Evolutionary conservation across 352 stramenopile genomes (phyloP), one percentile per base, ranked within the genome.

Genomic region (Saprolegnia parasitica): DNA sequence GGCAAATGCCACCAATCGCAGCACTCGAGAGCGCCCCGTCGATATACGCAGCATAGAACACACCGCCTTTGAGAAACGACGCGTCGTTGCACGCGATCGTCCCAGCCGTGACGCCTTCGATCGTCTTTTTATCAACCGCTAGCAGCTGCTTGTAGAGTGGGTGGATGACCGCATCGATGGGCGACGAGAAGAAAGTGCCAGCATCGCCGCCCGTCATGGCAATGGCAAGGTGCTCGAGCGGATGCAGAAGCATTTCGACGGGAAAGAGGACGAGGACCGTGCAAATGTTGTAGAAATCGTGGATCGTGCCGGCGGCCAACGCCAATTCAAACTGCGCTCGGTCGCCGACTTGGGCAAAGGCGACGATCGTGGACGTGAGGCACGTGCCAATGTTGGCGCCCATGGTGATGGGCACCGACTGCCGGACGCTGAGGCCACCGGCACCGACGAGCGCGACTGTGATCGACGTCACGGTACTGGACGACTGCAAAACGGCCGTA

Each of bases 321-420:
- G 79, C 82, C 23, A 79, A 76, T 71, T 91, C 78, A 71, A 93
- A 85, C 37, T 86, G 73, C 20, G 61, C 77, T n/a, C 74, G 74
- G 72, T 96, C 79, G 62, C 78, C 80, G 61, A 97, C 87, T 54
- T 96, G 88, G 32, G 83, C 89, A 70, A 96, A 91, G n/a, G 89
- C 83, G 40, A 97, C 88, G 73, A 97, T 96, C 47, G 89, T 96
- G 67, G 88, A 96, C 50, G 88, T 96, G 37, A 97, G 86, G 46
- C 85, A 89, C 3, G 86, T 94, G 50, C 90, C 91, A 61, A 92
- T 88, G 75, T 97, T 97, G 50, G 91, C 88, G 20, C 91, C 91
- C 86, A 97, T 96, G 65, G 97, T 81, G 70, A 97, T 89, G 64
- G 88, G 96, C 67, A 97, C 93, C 21, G 78, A 89, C 65, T 89